These are phyloP conservation scores for Backusella mclennaniae DNA, from an alignment of 192 early-diverging fungal genomes.

Conservation along the genomic window DNA sequence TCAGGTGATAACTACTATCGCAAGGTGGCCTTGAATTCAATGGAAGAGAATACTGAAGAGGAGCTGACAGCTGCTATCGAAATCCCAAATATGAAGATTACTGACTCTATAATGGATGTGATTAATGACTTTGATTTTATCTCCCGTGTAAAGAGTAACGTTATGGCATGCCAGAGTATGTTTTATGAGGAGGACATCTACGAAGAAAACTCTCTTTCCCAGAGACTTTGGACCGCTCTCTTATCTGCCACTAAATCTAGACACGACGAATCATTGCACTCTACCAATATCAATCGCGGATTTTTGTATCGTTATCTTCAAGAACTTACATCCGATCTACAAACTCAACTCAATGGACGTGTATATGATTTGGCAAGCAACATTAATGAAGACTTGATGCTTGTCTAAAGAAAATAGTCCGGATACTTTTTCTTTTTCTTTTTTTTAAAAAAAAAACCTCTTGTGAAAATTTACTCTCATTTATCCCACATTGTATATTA, in stretches of 20 bases:
- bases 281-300: not conserved
- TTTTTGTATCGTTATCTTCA: not conserved
- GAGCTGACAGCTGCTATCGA: not conserved
- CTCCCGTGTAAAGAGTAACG: not conserved
- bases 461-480: slow-evolving; percentile 3
- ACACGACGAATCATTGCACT: not conserved
- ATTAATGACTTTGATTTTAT: not conserved
- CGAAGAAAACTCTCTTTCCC: not conserved
- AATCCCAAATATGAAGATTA: slow-evolving; percentile 4
- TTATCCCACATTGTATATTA: not conserved
- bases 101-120: not conserved
- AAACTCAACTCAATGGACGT: slow-evolving; percentile 1
- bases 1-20: not conserved
- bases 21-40: not conserved
- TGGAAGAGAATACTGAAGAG: not conserved
- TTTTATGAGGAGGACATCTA: not conserved
- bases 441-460: not conserved
- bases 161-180: not conserved
- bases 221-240: not conserved
- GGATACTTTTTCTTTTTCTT: not conserved
- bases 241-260: not conserved
- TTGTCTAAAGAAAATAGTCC: not conserved
- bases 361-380: not conserved
- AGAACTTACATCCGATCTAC: slow-evolving; percentile 1
- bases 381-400: not conserved